phyloP scores from a whole-genome alignment of 352 stramenopile species.

The Pythium chondricola region DNA sequence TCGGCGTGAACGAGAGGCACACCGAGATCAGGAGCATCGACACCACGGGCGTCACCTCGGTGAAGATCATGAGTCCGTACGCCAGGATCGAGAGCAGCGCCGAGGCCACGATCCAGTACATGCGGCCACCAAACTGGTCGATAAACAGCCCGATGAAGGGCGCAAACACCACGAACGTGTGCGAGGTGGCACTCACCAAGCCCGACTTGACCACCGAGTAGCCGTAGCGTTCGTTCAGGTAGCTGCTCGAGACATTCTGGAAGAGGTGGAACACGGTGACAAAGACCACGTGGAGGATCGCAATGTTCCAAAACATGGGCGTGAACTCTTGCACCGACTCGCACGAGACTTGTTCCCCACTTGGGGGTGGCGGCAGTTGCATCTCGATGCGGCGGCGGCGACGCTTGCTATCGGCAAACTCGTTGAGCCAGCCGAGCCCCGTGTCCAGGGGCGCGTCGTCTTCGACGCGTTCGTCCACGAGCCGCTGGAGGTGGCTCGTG shows the following conservation, averaged over 20 bases:
- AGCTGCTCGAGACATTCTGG: constrained; percentile 87
- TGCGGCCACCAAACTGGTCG: constrained; percentile 83
- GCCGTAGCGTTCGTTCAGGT: constrained; percentile 79
- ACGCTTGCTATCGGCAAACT: constrained; percentile 65
- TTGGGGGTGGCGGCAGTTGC: constrained; percentile 19
- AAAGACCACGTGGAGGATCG: constrained; percentile 82
- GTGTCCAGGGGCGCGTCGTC: constrained; percentile 46
- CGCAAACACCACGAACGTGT: constrained; percentile 80
- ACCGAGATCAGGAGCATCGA: constrained; percentile 86
- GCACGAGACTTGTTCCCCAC: constrained; percentile 33
- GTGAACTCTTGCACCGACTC: constrained; percentile 69
- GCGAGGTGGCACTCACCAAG: constrained; percentile 69
- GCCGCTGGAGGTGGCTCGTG: constrained; percentile 49
- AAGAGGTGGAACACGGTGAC: constrained; percentile 91
- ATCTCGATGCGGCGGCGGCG: constrained; percentile 35
- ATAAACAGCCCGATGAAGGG: constrained; percentile 86
- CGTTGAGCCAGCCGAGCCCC: constrained; percentile 59
- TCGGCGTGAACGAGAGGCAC: constrained; percentile 82
- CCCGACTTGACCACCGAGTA: constrained; percentile 85
- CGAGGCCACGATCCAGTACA: constrained; percentile 72
- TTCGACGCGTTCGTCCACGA: constrained; percentile 58
- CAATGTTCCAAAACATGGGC: constrained; percentile 83
- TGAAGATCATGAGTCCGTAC: constrained; percentile 85
- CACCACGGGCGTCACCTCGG: constrained; percentile 58
- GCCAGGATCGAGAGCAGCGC: constrained; percentile 68